Evolutionary conservation across 106 monocot species (phyloP), one percentile per base, ranked within the genome.

Genomic region (Dendrobium officinale): DNA sequence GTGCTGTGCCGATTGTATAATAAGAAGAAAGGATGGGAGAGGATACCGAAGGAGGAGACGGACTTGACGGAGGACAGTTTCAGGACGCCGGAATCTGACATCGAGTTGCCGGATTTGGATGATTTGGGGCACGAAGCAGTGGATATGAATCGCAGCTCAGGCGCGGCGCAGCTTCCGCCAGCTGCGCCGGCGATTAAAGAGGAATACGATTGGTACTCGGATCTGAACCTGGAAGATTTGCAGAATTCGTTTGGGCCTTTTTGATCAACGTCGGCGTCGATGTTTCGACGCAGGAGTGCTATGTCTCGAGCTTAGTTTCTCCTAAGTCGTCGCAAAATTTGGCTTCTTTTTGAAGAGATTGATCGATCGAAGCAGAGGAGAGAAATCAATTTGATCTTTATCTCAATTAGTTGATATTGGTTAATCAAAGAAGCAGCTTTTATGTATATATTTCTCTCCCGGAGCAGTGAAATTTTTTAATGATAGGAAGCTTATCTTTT

Each of bases 1-100:
- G 85, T 88, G 0, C 79, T 85, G 9, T 86, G 85, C 75, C 85
- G 80, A 1, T 16, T 88, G 81, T 86, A 88, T 83, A 80, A 86
- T 83, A 86, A 83, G 81, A 88, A 83, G 79, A 88, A 83, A 75
- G 78, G 42, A 67, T 86, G 84, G 82, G 44, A 79, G 79, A 82
- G 77, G 56, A 81, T 16, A 41, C 78, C 20, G 47, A 48, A 19
- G 26, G 55, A 58, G 81, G 26, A 54, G 33, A 22, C 44, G 29
- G 77, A 82, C 1, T 67, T 59, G 8, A 42, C 59, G 13, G 83
- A 80, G 29, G 87, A 80, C 2, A 78, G 82, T 31, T 75, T 82
- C 76, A 74, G 72, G 73, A 87, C 79, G 22, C 67, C 70, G 11
- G 81, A 84, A 64, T 88, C 88, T 9, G 88, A 88, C 33, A 77